phyloP scores from a whole-genome alignment of 1,284 basidiomycete species.

The Trichosporon sp. region DNA sequence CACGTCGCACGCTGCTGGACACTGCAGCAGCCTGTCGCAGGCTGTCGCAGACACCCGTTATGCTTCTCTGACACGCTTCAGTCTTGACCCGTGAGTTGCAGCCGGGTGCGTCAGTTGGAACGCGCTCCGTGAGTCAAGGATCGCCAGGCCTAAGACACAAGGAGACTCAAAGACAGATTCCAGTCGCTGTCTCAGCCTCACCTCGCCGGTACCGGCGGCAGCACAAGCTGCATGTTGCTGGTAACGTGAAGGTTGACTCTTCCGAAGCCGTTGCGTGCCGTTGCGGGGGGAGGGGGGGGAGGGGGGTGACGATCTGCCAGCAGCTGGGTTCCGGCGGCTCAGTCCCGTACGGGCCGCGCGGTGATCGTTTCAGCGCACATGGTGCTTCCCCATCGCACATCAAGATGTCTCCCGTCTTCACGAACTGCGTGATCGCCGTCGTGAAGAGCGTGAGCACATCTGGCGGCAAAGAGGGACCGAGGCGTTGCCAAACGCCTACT shows the following conservation, averaged over 20 bases:
- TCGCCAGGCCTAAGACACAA: background rate
- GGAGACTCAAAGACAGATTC: background rate
- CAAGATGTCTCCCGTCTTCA: background rate
- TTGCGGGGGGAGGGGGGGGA: no score
- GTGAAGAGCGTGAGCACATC: background rate
- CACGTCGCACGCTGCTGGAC: no score
- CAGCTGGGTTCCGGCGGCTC: background rate
- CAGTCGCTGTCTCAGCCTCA: background rate
- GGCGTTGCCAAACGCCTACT: background rate
- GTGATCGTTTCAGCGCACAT: constrained; percentile 7
- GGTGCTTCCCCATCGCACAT: background rate
- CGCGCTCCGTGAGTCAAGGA: background rate
- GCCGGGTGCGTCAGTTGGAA: background rate
- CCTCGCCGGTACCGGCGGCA: background rate
- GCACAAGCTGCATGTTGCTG: background rate
- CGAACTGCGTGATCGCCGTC: background rate
- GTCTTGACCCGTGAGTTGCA: background rate
- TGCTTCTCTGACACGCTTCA: constrained; percentile 10
- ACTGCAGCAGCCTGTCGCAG: no score
- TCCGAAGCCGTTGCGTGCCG: background rate
- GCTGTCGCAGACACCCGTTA: background rate
- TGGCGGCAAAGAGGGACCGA: background rate
- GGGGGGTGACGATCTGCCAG: constrained; percentile 4
- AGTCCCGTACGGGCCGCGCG: background rate
- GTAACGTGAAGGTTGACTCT: background rate